Percentiles rank a stretch among this genome's conserved stretches.
These are phyloP conservation scores for Amesomyces nigricolor DNA, from an alignment of 2,329 filamentous ascomycete species.

Conservation along the genomic window DNA sequence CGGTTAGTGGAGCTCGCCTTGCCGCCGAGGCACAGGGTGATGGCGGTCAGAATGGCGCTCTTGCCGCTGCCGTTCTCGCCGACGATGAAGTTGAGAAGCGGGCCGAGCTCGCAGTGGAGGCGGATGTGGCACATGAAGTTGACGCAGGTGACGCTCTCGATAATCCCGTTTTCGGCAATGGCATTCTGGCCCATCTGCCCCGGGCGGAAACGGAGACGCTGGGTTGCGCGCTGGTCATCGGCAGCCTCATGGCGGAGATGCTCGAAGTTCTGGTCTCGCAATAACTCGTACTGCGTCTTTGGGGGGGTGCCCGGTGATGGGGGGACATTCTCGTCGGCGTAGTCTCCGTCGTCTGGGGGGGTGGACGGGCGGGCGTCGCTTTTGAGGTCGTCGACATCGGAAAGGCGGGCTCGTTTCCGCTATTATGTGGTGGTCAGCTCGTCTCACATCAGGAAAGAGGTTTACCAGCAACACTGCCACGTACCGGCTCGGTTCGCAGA, in stretches of 20 bases:
- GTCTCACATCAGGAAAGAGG: background rate
- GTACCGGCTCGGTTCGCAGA: constrained; percentile 36
- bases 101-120: constrained; percentile 78
- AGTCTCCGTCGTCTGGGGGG: constrained; percentile 21
- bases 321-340: constrained; percentile 27
- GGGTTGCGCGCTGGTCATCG: constrained; percentile 60
- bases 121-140: constrained; percentile 97
- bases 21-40: constrained; percentile 90
- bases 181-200: constrained; percentile 58
- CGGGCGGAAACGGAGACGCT: constrained; percentile 47
- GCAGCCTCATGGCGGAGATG: constrained; percentile 52
- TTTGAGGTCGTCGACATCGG: constrained; percentile 25
- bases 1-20: constrained; percentile 92
- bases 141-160: constrained; percentile 77
- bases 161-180: constrained; percentile 76
- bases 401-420: constrained; percentile 37
- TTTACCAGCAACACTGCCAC: constrained; percentile 18
- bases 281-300: constrained; percentile 56
- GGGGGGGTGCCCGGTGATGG: constrained; percentile 34
- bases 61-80: constrained; percentile 98
- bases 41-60: constrained; percentile 87
- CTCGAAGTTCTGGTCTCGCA: constrained; percentile 54
- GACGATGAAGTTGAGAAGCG: constrained; percentile 95
- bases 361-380: constrained; percentile 17
- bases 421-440: constrained; percentile 24